A percentile compares a stretch with the other conserved stretches of the same genome.
Evolutionary conservation across 192 early-diverging fungal genomes (phyloP).

Genomic region (Rhizoclosmatium sp.): DNA sequence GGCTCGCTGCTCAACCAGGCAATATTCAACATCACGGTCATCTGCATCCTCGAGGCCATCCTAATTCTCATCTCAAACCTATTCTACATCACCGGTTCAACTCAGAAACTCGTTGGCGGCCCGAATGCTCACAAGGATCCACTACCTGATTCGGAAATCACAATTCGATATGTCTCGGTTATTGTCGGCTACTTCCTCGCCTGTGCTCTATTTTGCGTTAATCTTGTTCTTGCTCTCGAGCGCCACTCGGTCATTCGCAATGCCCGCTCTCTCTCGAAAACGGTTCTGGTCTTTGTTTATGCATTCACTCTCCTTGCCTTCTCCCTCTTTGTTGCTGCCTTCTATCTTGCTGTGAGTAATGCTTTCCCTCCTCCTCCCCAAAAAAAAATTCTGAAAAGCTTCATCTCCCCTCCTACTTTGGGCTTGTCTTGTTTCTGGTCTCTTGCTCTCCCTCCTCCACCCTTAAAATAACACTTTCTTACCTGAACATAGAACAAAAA

Average conservation of each 20-base stretch:
- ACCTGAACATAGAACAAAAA: neutral
- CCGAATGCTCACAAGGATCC: neutral
- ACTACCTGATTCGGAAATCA: neutral
- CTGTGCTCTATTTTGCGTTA: neutral
- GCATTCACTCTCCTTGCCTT: neutral
- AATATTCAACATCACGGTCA: neutral
- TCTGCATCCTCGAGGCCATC: neutral
- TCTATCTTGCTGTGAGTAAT: neutral
- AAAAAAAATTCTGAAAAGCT: no score
- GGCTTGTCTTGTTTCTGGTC: no score
- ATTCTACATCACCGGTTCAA: neutral
- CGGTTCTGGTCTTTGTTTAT: neutral
- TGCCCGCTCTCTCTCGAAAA: neutral
- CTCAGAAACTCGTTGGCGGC: neutral
- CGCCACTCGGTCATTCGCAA: slow-evolving; percentile 15
- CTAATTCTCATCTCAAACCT: neutral
- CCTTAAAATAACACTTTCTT: no score
- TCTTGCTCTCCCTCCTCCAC: no score
- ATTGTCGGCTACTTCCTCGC: slow-evolving; percentile 4
- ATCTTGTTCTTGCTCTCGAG: slow-evolving; percentile 23
- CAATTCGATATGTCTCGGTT: neutral
- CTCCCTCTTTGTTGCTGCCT: slow-evolving; percentile 1
- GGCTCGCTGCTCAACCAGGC: neutral
- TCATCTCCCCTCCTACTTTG: no score
- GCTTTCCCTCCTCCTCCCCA: no score